Percentiles rank a stretch among this genome's conserved stretches.
Conservation (phyloP, 176 grass and related monocot genomes). For the Triticum turgidum region DNA sequence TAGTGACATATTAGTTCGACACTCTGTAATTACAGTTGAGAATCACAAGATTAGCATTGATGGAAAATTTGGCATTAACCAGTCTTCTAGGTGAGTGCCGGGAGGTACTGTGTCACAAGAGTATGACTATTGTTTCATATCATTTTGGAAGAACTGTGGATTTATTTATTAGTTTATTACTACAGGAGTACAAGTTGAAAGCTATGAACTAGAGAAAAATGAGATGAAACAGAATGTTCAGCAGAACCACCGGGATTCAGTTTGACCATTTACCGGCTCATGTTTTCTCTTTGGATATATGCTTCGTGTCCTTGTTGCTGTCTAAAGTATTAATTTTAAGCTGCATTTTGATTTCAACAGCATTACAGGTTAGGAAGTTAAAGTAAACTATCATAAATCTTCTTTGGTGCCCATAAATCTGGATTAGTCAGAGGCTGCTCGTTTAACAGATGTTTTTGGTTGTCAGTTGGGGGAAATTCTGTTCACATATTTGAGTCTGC, state of each 20-base stretch:
- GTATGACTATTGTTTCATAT: no score
- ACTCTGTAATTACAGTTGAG: not conserved
- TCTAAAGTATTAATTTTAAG: not conserved
- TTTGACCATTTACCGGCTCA: not conserved
- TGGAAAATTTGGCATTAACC: not conserved
- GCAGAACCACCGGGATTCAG: not conserved
- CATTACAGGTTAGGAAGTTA: no score
- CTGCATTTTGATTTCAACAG: not conserved
- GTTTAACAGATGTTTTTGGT: no score
- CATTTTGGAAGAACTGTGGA: not conserved
- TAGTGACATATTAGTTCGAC: not conserved
- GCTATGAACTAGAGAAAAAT: conserved; percentile 1
- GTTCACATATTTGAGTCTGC: no score
- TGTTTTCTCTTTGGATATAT: conserved; percentile 6
- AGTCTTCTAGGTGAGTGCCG: not conserved
- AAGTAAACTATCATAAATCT: no score
- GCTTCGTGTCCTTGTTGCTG: not conserved
- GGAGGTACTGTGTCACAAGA: not conserved
- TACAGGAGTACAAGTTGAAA: not conserved
- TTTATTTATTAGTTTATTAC: not conserved
- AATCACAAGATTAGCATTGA: conserved; percentile 10
- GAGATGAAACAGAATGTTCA: not conserved
- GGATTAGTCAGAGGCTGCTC: no score
- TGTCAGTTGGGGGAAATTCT: no score
- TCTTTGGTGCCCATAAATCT: no score